Percentiles rank a stretch among this genome's conserved stretches.
Conservation (phyloP, 1,139 yeast genomes). For the Pichia cactophila region DNA sequence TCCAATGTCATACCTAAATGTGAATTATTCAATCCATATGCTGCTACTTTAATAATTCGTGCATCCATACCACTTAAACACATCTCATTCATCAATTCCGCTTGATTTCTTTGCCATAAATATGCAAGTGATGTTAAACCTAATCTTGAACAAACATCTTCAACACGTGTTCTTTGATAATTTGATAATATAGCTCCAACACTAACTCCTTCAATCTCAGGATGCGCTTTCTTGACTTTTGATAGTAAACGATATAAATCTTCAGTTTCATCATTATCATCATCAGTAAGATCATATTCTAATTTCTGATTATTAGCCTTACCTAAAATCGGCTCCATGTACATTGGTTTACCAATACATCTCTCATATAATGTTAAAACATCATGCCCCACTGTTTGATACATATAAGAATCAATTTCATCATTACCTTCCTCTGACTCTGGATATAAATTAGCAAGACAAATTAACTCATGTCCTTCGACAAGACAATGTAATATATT, state of each 20-base stretch:
- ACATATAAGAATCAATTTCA: conserved; percentile 93
- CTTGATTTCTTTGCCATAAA: conserved; percentile 85
- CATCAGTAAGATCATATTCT: conserved; percentile 54
- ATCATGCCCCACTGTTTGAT: conserved; percentile 96
- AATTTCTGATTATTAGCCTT: conserved; percentile 54
- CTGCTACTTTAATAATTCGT: conserved; percentile 84
- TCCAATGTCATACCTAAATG: conserved; percentile 66
- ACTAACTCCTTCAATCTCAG: conserved; percentile 77
- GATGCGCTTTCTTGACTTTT: conserved; percentile 44
- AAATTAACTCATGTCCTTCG: conserved; percentile 77
- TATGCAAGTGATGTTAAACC: conserved; percentile 65
- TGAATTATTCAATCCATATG: conserved; percentile 60
- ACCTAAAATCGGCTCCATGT: conserved; percentile 60
- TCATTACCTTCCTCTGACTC: conserved; percentile 38
- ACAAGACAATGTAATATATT: conserved; percentile 77
- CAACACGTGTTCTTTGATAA: conserved; percentile 89
- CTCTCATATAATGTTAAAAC: conserved; percentile 57
- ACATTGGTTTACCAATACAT: conserved; percentile 75
- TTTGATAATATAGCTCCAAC: conserved; percentile 94
- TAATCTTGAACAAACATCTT: conserved; percentile 72
- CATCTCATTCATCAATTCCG: conserved; percentile 77
- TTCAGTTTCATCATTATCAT: conserved; percentile 70
- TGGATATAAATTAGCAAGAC: conserved; percentile 81
- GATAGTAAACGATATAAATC: conserved; percentile 53
- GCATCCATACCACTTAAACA: conserved; percentile 70